Conservation (phyloP, 495 filamentous ascomycete species). For the Aspergillus diversus region DNA sequence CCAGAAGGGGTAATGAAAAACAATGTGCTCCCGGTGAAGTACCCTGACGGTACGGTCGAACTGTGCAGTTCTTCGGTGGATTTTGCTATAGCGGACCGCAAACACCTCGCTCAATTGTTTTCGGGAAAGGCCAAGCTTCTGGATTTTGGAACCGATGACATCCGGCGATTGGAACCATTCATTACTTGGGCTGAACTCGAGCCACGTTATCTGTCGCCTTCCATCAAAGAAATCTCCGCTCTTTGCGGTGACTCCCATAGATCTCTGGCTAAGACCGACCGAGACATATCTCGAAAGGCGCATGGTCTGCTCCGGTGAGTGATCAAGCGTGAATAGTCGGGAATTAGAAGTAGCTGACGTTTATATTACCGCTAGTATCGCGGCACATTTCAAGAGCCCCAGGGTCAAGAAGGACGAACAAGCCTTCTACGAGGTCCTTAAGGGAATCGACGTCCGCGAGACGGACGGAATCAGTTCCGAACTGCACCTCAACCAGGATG, state of each 20-base stretch:
- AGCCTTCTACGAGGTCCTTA: constrained; percentile 34
- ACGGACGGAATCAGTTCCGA: constrained; percentile 35
- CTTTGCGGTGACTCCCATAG: constrained; percentile 20
- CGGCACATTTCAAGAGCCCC: constrained; percentile 40
- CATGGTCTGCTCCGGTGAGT: constrained; percentile 43
- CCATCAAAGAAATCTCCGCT: constrained; percentile 39
- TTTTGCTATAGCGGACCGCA: constrained; percentile 45
- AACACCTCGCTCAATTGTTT: constrained; percentile 33
- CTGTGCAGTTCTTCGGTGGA: constrained; percentile 22
- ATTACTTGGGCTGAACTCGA: constrained; percentile 36
- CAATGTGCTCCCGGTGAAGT: constrained; percentile 34
- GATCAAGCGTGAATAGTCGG: background rate
- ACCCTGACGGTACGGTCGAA: constrained; percentile 20
- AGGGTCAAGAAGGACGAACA: constrained; percentile 20
- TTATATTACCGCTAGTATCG: constrained; percentile 17
- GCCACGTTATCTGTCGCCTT: constrained; percentile 37
- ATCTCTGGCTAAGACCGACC: constrained; percentile 24
- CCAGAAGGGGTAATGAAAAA: constrained; percentile 19
- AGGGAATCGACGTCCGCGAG: constrained; percentile 27
- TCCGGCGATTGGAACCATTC: constrained; percentile 36
- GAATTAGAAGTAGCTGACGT: background rate
- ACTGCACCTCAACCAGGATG: constrained; percentile 30
- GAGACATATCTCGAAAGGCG: constrained; percentile 36
- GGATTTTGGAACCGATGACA: constrained; percentile 42
- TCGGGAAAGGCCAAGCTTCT: constrained; percentile 32